These are phyloP conservation scores for Plenodomus lindquistii DNA, from an alignment of 2,329 filamentous ascomycete genomes.

Conservation along the genomic window DNA sequence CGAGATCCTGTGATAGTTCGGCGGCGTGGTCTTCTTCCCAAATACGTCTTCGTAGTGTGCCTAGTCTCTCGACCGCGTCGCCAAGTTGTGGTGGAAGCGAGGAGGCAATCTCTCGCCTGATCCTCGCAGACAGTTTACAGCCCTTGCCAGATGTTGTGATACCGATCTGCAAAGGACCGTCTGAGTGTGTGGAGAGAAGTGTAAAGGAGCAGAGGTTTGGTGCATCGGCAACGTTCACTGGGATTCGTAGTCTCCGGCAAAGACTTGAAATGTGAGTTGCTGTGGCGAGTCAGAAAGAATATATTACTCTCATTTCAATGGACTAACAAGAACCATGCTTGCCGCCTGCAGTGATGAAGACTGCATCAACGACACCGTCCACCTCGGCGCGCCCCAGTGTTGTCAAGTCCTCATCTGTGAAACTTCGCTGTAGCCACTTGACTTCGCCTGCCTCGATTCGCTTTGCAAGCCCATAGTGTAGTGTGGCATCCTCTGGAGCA, in stretches of 20 bases:
- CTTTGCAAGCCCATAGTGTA: constrained; percentile 65
- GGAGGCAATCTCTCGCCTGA: constrained; percentile 84
- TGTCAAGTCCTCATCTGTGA: constrained; percentile 72
- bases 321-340: constrained; percentile 54
- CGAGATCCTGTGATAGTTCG: constrained; percentile 49
- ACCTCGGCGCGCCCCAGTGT: constrained; percentile 80
- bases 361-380: constrained; percentile 78
- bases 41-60: constrained; percentile 53
- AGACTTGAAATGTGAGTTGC: constrained; percentile 70
- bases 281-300: constrained; percentile 41
- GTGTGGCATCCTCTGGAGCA: constrained; percentile 65
- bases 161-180: constrained; percentile 91
- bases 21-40: constrained; percentile 56
- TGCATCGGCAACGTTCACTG: constrained; percentile 89
- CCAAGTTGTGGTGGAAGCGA: constrained; percentile 77
- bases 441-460: constrained; percentile 69
- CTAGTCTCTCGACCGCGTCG: constrained; percentile 74
- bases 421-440: constrained; percentile 66
- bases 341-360: constrained; percentile 75
- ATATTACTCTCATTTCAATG: neutral
- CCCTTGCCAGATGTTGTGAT: constrained; percentile 94
- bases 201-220: constrained; percentile 87
- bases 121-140: constrained; percentile 88
- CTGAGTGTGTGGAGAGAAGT: constrained; percentile 83
- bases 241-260: constrained; percentile 80